Base-by-base conservation (phyloP, 176 grass and related monocot species). In the Aegilops umbellulata region DNA sequence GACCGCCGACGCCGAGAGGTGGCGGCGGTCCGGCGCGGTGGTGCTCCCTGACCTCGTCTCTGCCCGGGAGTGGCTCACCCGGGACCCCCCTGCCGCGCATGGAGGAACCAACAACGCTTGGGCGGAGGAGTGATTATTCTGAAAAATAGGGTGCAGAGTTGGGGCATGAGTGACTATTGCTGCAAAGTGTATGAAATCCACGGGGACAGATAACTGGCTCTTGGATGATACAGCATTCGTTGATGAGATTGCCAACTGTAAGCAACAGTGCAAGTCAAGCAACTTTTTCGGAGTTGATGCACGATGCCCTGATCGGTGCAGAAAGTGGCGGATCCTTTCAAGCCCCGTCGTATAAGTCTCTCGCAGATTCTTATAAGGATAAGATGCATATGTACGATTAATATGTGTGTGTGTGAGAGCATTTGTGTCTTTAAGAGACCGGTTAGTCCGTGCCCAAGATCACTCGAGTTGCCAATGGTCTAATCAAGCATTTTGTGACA, bases 31-130 rank as follows among this genome's bases (percentile, higher is more conserved):
- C 60, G 93, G 95, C 80, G 93, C 80, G 35, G 24, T 60, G 3
- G 95, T 97, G 79, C 88, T 97, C 29, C 95, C 95, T 2, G 91
- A 95, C 88, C 87, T 97, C 49, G 74, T 41, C 30, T 89, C 95
- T 30, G 89, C 82, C 65, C 89, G 31, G 51, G 82, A 93, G 10
- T 97, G 93, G 95, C 87, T 97, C 65, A 69, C 35, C 36, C 77
- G 87, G 60, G 87, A 32, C 3, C 26, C 32, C 7, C 26, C 31
- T 9, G 20, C 6, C 6, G 17, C 2, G 6, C 16, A 55, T 26
- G 38, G 53, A 53, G 16, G 74, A 51, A 25, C 44, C 22, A 27
- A 57, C 22, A 7, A 20, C 53, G 8, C 65, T 44, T 16, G 38
- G 46, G 44, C 23, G 25, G 20, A 58, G 53, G 16, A 53, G 5